These are phyloP conservation scores for Plasmodium gallinaceum DNA, from an alignment of 169 alveolate species.

Conservation along the genomic window DNA sequence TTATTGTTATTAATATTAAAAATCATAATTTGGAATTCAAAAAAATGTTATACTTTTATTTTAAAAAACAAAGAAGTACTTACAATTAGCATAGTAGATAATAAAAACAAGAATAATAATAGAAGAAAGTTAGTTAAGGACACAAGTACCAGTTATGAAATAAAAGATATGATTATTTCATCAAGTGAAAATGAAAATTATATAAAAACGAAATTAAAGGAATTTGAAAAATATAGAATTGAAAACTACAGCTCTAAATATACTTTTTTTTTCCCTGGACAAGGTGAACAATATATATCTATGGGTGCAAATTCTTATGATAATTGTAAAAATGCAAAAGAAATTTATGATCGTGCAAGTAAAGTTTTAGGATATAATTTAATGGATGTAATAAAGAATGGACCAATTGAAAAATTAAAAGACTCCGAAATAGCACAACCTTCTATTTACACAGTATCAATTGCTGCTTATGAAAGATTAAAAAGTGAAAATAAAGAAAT, in stretches of 20 bases:
- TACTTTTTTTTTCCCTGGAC: slow-evolving; percentile 84
- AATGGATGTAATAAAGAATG: slow-evolving; percentile 78
- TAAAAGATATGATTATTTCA: slow-evolving; percentile 24
- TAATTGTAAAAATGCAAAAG: slow-evolving; percentile 63
- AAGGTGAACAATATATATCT: slow-evolving; percentile 81
- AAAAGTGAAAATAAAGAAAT: slow-evolving; percentile 65
- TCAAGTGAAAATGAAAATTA: slow-evolving; percentile 66
- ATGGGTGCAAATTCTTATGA: slow-evolving; percentile 79
- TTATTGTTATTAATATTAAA: slow-evolving; percentile 5
- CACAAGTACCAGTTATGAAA: background rate
- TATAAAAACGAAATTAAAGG: slow-evolving; percentile 49
- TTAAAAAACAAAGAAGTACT: slow-evolving; percentile 10
- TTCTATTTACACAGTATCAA: slow-evolving; percentile 80
- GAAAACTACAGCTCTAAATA: slow-evolving; percentile 49
- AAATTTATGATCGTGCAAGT: slow-evolving; percentile 77
- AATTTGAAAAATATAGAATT: slow-evolving; percentile 65
- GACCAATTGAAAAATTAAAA: slow-evolving; percentile 79
- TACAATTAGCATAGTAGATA: slow-evolving; percentile 1
- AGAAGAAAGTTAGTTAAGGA: background rate
- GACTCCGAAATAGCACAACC: slow-evolving; percentile 80
- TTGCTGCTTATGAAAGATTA: slow-evolving; percentile 79
- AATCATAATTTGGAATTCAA: slow-evolving; percentile 20
- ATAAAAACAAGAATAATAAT: slow-evolving; percentile 2
- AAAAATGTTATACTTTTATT: slow-evolving; percentile 17
- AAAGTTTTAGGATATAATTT: slow-evolving; percentile 78